These are phyloP conservation scores for Hippophae gyantsensis DNA, from an alignment of 306 rosid genomes.

Conservation along the genomic window DNA sequence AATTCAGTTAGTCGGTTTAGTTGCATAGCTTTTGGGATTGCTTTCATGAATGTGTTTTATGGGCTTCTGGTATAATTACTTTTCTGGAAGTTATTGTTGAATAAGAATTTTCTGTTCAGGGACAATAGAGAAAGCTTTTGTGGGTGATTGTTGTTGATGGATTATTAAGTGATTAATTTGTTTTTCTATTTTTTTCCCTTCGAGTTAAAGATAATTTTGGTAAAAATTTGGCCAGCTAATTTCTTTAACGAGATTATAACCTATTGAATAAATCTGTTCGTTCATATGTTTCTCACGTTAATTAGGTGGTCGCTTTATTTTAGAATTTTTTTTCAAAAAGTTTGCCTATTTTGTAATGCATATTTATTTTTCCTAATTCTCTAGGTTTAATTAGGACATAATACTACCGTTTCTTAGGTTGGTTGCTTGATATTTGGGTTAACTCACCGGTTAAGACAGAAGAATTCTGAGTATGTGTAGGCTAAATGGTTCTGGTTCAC, in stretches of 20 bases:
- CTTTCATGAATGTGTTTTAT: constrained; percentile 15
- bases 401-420: neutral
- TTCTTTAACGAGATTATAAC: neutral
- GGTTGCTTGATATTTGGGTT: no score
- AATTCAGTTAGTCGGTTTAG: constrained; percentile 8
- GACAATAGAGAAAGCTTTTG: neutral
- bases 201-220: no score
- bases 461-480: neutral
- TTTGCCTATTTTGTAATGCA: neutral
- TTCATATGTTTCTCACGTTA: neutral
- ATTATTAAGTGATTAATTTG: neutral
- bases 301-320: no score
- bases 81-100: neutral
- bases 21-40: constrained; percentile 21
- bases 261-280: neutral
- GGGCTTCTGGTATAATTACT: constrained; percentile 15
- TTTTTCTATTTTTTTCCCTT: neutral
- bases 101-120: neutral
- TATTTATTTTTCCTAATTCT: neutral
- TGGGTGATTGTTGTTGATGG: neutral
- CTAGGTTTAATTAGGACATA: neutral
- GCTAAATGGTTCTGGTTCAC: neutral
- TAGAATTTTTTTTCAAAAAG: neutral
- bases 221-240: neutral
- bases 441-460: no score